These are phyloP conservation scores for Deuterostichococcus epilithicus DNA, from an alignment of 139 green algal species.

Conservation along the genomic window DNA sequence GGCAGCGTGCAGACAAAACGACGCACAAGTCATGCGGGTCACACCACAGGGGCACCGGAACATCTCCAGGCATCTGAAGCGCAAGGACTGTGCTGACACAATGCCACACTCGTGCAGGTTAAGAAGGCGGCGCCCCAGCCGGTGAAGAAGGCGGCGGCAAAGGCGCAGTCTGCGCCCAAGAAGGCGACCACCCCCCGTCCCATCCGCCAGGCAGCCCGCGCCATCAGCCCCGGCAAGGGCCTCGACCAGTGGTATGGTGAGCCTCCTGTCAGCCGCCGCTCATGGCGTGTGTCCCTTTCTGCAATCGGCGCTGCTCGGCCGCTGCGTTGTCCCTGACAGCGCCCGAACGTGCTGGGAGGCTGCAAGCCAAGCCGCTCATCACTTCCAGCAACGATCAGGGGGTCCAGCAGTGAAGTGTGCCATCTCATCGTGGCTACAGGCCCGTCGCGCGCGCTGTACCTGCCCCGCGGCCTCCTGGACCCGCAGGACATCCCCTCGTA, in stretches of 20 bases:
- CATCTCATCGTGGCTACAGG: conserved; percentile 54
- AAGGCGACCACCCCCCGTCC: neutral
- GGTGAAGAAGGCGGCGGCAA: conserved; percentile 12
- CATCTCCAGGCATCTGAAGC: too few species aligned
- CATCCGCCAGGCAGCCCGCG: conserved; percentile 65
- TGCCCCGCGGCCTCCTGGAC: conserved; percentile 83
- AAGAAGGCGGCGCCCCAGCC: conserved; percentile 29
- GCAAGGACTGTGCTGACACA: too few species aligned
- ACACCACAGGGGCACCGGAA: too few species aligned
- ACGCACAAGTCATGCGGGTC: too few species aligned
- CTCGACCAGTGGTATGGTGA: conserved; percentile 88
- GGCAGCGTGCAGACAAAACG: neutral
- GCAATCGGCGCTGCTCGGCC: neutral
- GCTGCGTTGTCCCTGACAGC: neutral
- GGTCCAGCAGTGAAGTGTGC: neutral
- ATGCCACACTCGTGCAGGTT: neutral
- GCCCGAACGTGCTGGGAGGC: neutral
- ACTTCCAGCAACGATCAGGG: neutral
- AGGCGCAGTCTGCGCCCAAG: neutral
- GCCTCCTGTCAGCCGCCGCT: neutral
- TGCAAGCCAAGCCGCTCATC: neutral
- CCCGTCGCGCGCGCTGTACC: conserved; percentile 75
- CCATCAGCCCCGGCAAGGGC: conserved; percentile 25
- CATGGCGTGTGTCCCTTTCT: neutral
- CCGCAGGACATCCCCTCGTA: conserved; percentile 72